Evolutionary conservation across 495 filamentous ascomycete species (phyloP).

Genomic region (Parathielavia hyrcaniae): DNA sequence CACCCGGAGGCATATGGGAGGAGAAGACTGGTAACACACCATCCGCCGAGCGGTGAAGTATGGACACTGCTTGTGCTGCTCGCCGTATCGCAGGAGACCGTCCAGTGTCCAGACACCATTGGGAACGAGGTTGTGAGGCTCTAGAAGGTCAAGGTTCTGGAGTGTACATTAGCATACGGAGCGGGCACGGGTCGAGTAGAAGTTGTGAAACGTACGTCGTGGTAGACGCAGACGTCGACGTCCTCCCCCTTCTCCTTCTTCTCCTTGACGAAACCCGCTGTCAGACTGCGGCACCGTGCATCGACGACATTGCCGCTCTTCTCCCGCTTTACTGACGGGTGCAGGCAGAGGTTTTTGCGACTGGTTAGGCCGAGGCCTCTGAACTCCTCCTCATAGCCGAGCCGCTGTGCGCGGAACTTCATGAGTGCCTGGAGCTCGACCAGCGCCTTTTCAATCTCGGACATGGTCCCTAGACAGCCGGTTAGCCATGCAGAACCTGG

Average conservation of each 20-base stretch:
- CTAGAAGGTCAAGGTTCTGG: slow-evolving; percentile 86
- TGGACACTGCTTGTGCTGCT: slow-evolving; percentile 92
- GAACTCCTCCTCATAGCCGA: slow-evolving; percentile 88
- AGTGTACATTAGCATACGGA: slow-evolving; percentile 6
- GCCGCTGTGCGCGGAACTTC: slow-evolving; percentile 82
- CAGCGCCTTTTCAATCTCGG: slow-evolving; percentile 91
- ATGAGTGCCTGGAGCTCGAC: slow-evolving; percentile 87
- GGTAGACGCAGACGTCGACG: slow-evolving; percentile 89
- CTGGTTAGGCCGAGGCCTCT: slow-evolving; percentile 86
- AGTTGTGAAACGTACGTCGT: slow-evolving; percentile 60
- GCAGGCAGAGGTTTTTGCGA: slow-evolving; percentile 94
- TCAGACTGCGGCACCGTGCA: slow-evolving; percentile 88
- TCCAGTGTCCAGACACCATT: slow-evolving; percentile 96
- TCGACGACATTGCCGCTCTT: slow-evolving; percentile 93
- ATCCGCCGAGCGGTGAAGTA: slow-evolving; percentile 95
- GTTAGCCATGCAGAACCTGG: background rate
- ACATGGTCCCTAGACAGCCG: slow-evolving; percentile 58
- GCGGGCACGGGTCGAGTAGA: background rate
- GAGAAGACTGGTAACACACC: slow-evolving; percentile 49
- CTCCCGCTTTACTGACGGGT: slow-evolving; percentile 89
- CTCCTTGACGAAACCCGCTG: slow-evolving; percentile 93
- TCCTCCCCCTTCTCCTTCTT: slow-evolving; percentile 93
- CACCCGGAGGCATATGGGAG: background rate
- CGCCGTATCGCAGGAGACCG: slow-evolving; percentile 75
- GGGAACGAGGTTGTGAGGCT: slow-evolving; percentile 88